Evolutionary conservation across 23 red algal species (phyloP).

Genomic region (Chondrus crispus): DNA sequence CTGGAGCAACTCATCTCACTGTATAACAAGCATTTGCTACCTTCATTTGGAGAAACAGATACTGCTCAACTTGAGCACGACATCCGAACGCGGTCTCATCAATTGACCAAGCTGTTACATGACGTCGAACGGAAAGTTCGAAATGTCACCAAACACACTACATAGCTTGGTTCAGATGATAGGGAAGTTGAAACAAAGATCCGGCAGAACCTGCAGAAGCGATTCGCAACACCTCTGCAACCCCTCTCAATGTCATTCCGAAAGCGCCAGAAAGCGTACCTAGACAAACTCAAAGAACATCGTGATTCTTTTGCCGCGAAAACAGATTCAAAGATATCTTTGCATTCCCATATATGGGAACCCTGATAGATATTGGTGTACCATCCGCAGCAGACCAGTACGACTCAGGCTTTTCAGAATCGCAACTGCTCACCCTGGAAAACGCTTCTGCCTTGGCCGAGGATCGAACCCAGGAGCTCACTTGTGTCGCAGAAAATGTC

Average conservation of each 20-base stretch:
- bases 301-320: conserved; percentile 16
- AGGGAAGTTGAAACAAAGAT: conserved; percentile 48
- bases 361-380: not conserved
- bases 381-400: not conserved
- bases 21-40: conserved; percentile 75
- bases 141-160: not conserved
- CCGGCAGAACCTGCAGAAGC: conserved; percentile 71
- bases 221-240: conserved; percentile 77
- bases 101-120: conserved; percentile 66
- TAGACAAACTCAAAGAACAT: conserved; percentile 68
- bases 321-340: no score
- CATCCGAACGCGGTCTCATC: conserved; percentile 45
- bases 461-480: conserved; percentile 56
- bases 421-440: conserved; percentile 46
- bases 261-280: conserved; percentile 72
- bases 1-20: conserved; percentile 18
- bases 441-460: conserved; percentile 39
- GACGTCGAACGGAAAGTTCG: conserved; percentile 63
- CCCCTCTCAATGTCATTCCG: conserved; percentile 66
- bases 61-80: conserved; percentile 61
- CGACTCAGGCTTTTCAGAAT: conserved; percentile 49
- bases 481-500: conserved; percentile 60
- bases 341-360: no score
- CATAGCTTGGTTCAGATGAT: not conserved
- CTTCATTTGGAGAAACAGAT: conserved; percentile 74